Evolutionary conservation across 108 stramenopile species (phyloP), one percentile per base, ranked within the genome.

Genomic region (Mayamaea pseudoterrestris): DNA sequence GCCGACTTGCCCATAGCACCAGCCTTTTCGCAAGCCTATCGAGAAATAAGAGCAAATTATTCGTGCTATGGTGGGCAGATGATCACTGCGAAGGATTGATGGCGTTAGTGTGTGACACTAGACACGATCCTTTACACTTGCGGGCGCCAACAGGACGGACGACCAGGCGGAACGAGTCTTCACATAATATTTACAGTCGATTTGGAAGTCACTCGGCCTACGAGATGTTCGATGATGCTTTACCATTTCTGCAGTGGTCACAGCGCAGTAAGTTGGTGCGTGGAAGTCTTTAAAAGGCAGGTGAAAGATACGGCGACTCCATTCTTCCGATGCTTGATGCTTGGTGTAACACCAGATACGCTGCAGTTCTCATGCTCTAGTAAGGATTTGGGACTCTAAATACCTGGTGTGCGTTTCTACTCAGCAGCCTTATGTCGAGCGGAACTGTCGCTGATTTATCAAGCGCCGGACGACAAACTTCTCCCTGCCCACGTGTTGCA

Each of bases 81-180:
- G 7, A 74, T 82, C 23, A 51, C 62, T n/a, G 68, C 80, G 24
- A 82, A 82, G 35, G 63, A 77, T 23, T 82, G 80, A 76, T 78
- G 61, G 61, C 39, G 40, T 48, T 34, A 41, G 36, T 44, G 43
- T 14, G 61, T 62, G 22, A 21, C 49, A n/a, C n/a, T n/a, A n/a
- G n/a, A n/a, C n/a, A 9, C 43, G 53, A 31, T 48, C 53, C 17
- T 62, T 62, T 43, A 13, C 43, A 31, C 43, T 44, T 24, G 53
- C 61, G 41, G 71, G 66, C 9, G 53, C 51, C 0, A 41, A 43
- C 5, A 70, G 76, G 69, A 60, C 59, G 14, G 63, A 55, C 7
- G 48, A 46, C 3, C 61, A 68, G 40, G 52, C 65, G 41, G 80
- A 77, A 27, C 35, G 59, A 27, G 66, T 82, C 1, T 82, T 82